Percentiles rank a stretch among this genome's conserved stretches.
Conservation (phyloP, 129 eudicot species). For the Arctium lappa region DNA sequence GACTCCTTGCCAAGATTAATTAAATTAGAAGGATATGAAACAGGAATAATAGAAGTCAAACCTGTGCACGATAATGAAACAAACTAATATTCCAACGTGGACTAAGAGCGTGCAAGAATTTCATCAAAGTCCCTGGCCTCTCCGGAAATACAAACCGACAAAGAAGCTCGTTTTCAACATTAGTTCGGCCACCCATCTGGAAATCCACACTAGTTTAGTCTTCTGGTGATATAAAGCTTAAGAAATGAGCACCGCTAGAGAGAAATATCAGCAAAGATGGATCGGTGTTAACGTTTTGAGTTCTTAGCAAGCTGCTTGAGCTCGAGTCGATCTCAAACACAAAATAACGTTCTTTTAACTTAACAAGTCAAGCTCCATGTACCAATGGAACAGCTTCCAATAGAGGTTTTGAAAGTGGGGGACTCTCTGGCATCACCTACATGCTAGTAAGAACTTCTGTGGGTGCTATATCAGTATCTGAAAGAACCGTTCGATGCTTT, state of each 20-base stretch:
- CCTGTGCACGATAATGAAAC: slow-evolving; percentile 99
- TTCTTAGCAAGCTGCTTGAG: too few relatives aligned
- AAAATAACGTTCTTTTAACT: too few relatives aligned
- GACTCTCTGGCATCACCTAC: too few relatives aligned
- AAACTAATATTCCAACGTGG: slow-evolving; percentile 96
- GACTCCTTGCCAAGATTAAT: background rate
- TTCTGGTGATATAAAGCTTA: background rate
- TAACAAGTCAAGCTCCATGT: too few relatives aligned
- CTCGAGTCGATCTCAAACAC: too few relatives aligned
- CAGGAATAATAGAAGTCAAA: slow-evolving; percentile 16
- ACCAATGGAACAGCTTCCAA: too few relatives aligned
- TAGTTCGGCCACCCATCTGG: slow-evolving; percentile 93
- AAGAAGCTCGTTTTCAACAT: slow-evolving; percentile 72
- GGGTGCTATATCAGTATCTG: too few relatives aligned
- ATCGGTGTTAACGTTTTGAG: too few relatives aligned
- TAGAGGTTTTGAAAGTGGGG: too few relatives aligned
- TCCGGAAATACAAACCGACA: slow-evolving; percentile 94
- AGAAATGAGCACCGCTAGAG: background rate
- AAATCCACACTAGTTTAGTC: slow-evolving; percentile 6
- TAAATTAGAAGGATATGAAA: background rate
- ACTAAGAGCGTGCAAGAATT: slow-evolving; percentile 80
- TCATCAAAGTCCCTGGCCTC: slow-evolving; percentile 92
- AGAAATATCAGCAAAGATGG: too few relatives aligned
- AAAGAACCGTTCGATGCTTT: too few relatives aligned
- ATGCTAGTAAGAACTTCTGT: too few relatives aligned